phyloP scores from a whole-genome alignment of 106 monocot genomes.

The Xerophyta viscosa region DNA sequence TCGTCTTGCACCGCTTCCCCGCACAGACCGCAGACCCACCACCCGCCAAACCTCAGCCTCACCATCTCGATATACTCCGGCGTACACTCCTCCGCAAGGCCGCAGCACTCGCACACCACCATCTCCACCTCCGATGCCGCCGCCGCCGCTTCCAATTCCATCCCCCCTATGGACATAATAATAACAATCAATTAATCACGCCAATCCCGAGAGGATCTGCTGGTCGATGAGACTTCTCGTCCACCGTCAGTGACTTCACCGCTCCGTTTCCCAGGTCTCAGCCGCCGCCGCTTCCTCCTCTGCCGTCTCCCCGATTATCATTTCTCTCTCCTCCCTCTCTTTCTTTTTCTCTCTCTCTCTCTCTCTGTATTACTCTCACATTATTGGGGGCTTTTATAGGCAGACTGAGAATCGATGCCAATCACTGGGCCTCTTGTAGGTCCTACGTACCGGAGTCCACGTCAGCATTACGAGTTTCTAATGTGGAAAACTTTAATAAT shows the following conservation, averaged over 20 bases:
- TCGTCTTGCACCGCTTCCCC: constrained; percentile 43
- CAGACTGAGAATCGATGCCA: too few species aligned
- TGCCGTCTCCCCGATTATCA: neutral
- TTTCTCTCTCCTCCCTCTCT: neutral
- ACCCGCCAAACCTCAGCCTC: constrained; percentile 21
- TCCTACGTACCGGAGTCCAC: too few species aligned
- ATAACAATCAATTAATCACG: too few species aligned
- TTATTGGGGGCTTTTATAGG: too few species aligned
- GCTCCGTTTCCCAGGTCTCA: neutral
- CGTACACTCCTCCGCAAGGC: constrained; percentile 49
- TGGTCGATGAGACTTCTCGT: neutral
- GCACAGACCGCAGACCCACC: constrained; percentile 51
- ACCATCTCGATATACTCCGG: constrained; percentile 22
- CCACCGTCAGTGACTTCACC: neutral
- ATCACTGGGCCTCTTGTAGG: too few species aligned
- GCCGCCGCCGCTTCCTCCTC: neutral
- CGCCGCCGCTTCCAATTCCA: neutral
- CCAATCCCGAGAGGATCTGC: too few species aligned
- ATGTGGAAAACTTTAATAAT: too few species aligned
- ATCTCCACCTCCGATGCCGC: constrained; percentile 12
- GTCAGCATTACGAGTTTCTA: too few species aligned
- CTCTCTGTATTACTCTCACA: too few species aligned
- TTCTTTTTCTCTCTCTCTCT: neutral
- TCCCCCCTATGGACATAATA: too few species aligned
- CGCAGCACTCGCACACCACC: constrained; percentile 42